Conservation (phyloP, 2,329 filamentous ascomycete genomes). For the Aspergillus ochraceus region DNA sequence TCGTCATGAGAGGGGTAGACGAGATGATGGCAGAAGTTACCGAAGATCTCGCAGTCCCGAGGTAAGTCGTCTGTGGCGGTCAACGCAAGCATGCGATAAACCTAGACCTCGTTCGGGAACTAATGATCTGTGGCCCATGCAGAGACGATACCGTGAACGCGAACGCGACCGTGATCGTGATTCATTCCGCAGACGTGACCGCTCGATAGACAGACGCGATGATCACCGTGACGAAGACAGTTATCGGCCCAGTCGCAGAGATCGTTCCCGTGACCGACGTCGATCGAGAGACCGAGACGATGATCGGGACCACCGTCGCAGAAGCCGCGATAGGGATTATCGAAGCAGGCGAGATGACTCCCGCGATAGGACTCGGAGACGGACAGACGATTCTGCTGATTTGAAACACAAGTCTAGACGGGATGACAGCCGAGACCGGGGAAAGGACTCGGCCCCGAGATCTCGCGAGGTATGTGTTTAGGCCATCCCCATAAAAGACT, state of each 20-base stretch:
- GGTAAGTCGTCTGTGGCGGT: conserved; percentile 33
- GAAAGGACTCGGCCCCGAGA: conserved; percentile 52
- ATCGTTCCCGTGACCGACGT: conserved; percentile 64
- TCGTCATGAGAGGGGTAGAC: conserved; percentile 52
- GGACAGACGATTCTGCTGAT: conserved; percentile 71
- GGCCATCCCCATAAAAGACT: background rate
- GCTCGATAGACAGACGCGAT: conserved; percentile 58
- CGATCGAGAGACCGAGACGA: conserved; percentile 57
- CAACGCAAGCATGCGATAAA: background rate
- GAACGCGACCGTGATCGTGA: conserved; percentile 53
- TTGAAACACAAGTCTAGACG: conserved; percentile 65
- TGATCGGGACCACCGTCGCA: conserved; percentile 59
- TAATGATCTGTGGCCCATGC: conserved; percentile 23
- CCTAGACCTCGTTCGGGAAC: background rate
- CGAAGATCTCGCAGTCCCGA: conserved; percentile 51
- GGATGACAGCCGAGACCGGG: conserved; percentile 63
- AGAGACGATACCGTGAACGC: conserved; percentile 55
- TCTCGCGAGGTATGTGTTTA: conserved; percentile 57
- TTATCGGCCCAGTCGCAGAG: conserved; percentile 62
- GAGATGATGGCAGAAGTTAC: conserved; percentile 51
- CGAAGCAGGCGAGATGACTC: conserved; percentile 72
- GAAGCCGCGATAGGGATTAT: conserved; percentile 69
- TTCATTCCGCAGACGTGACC: conserved; percentile 65
- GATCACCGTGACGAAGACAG: conserved; percentile 59
- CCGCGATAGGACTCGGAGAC: conserved; percentile 63